phyloP scores from a whole-genome alignment of 805 yeast genomes.

The Zygoascus tannicola region DNA sequence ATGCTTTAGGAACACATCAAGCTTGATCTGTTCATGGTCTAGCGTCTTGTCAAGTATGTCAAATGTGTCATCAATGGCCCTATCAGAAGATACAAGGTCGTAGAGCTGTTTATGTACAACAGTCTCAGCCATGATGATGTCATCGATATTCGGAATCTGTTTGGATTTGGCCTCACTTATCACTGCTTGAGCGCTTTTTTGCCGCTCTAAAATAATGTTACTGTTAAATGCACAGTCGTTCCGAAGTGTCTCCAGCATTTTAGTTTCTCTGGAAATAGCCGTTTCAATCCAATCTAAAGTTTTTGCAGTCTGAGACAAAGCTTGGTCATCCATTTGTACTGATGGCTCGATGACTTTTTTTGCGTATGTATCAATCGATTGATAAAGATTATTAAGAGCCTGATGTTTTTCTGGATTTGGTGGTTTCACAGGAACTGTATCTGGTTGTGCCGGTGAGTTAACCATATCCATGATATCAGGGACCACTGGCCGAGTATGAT shows the following conservation, averaged over 20 bases:
- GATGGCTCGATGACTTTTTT: slow-evolving; percentile 20
- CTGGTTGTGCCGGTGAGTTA: not conserved
- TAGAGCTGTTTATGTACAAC: slow-evolving; percentile 53
- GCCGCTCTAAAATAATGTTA: slow-evolving; percentile 24
- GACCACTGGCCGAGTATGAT: not conserved
- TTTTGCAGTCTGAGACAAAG: slow-evolving; percentile 28
- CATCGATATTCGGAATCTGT: slow-evolving; percentile 33
- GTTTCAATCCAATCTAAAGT: slow-evolving; percentile 29
- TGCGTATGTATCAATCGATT: slow-evolving; percentile 20
- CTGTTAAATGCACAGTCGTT: slow-evolving; percentile 25
- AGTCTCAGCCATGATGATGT: slow-evolving; percentile 42
- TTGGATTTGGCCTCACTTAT: slow-evolving; percentile 27
- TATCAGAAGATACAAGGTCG: slow-evolving; percentile 52
- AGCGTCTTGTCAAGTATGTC: slow-evolving; percentile 48
- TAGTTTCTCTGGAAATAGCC: slow-evolving; percentile 30
- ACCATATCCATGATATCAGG: slow-evolving; percentile 16
- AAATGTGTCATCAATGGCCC: slow-evolving; percentile 62
- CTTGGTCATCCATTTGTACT: slow-evolving; percentile 19
- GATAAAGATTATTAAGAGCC: slow-evolving; percentile 19
- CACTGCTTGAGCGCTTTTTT: slow-evolving; percentile 25
- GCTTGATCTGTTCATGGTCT: slow-evolving; percentile 37
- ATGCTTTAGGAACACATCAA: slow-evolving; percentile 37
- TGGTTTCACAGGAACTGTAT: slow-evolving; percentile 29
- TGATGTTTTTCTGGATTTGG: slow-evolving; percentile 31
- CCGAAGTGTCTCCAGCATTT: slow-evolving; percentile 22